Evolutionary conservation across 2,329 filamentous ascomycete genomes (phyloP), one percentile per base, ranked within the genome.

Genomic region (Metarhizium anisopliae): DNA sequence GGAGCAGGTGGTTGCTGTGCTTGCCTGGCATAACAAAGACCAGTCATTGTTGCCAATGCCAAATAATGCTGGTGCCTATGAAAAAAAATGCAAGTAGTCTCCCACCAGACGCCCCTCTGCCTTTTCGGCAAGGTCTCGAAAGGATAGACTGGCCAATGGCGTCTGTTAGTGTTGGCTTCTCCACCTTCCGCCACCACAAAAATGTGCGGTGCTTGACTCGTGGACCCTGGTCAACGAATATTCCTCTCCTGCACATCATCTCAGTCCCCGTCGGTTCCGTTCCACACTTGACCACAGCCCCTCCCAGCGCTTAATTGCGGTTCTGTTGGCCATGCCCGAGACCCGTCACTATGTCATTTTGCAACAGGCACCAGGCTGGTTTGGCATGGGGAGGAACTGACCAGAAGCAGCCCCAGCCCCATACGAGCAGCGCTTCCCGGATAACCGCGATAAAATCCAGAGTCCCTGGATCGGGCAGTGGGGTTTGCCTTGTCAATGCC

Each of bases 161-260:
- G 14, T 18, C 40, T 6, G 10, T 16, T 14, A 6, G 4, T 35
- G 7, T 8, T 35, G 7, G 32, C 32, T 11, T 8, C 7, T 6
- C 32, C 32, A 35, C 32, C 10, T 11, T 35, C 32, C 32, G 32
- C 32, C 32, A 42, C 40, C 40, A 18, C 40, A 14, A 42, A 42
- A 18, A 8, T 2, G 43, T 55, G 50, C 43, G 18, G 43, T 51
- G 42, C 51, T 53, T 56, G 55, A 56, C 55, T 56, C 51, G 40
- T 56, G 51, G 30, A 54, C 47, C 40, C 30, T 43, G n/a, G 47
- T 30, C 32, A 35, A 35, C 10, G 32, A 8, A 11, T 47, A 16
- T 49, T 30, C 20, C 16, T 47, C 20, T 55, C n/a, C 55, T 54
- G 52, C 52, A 57, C 52, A 54, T 49, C 52, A 51, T 54, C 55